Percentiles rank a stretch among this genome's conserved stretches.
Conservation (phyloP, 2,329 filamentous ascomycete species). For the Paracoccidioides brasiliensis region DNA sequence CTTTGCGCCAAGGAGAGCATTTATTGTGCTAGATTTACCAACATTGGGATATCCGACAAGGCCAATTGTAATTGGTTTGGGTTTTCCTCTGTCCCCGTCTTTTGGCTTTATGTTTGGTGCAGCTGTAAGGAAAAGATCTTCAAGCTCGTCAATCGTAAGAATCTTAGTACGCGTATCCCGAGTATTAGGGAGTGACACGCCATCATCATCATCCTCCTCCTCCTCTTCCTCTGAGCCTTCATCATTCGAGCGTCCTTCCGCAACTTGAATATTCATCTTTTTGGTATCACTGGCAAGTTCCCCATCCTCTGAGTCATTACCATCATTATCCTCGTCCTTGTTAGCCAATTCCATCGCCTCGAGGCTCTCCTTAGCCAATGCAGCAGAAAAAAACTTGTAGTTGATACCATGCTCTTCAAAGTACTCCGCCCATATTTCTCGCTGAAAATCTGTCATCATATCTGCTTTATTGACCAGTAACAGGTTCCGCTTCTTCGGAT, state of each 20-base stretch:
- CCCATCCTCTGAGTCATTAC: slow-evolving; percentile 39
- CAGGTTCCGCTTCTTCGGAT: slow-evolving; percentile 76
- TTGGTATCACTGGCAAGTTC: slow-evolving; percentile 30
- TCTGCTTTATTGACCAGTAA: slow-evolving; percentile 96
- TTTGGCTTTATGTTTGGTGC: slow-evolving; percentile 39
- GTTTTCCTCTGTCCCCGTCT: slow-evolving; percentile 21
- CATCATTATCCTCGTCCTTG: slow-evolving; percentile 21
- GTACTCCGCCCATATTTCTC: slow-evolving; percentile 73
- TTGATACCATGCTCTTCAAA: slow-evolving; percentile 69
- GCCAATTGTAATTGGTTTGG: slow-evolving; percentile 67
- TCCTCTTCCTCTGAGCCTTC: slow-evolving; percentile 9
- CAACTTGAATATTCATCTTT: slow-evolving; percentile 35
- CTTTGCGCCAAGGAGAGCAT: slow-evolving; percentile 94
- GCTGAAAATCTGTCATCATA: slow-evolving; percentile 87
- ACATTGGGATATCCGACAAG: slow-evolving; percentile 97
- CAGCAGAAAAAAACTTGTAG: slow-evolving; percentile 93
- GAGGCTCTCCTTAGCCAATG: slow-evolving; percentile 77
- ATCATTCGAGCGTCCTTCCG: slow-evolving; percentile 9
- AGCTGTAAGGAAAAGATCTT: slow-evolving; percentile 72
- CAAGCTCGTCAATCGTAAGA: slow-evolving; percentile 82
- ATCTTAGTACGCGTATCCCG: slow-evolving; percentile 53
- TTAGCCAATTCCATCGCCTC: slow-evolving; percentile 52
- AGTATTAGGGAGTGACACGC: slow-evolving; percentile 18
- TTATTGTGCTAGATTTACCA: slow-evolving; percentile 98
- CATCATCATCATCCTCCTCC: slow-evolving; percentile 10